These are phyloP conservation scores for Medicago truncatula DNA, from an alignment of 306 rosid genomes.

Conservation along the genomic window MtrunA17r5.0-ANR NC_053043.1:35286001-35286500, in stretches of 20 bases:
- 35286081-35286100: not conserved
- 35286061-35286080: not conserved
- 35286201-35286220: constrained; percentile 7
- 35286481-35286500: no score
- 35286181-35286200: constrained; percentile 1
- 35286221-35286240: constrained; percentile 13
- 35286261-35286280: not conserved
- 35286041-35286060: constrained; percentile 4
- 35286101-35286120: constrained; percentile 14
- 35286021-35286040: constrained; percentile 2
- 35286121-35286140: constrained; percentile 22
- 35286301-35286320: not conserved
- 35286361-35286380: not conserved
- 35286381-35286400: not conserved
- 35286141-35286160: constrained; percentile 19
- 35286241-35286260: not conserved
- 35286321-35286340: not conserved
- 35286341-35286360: not conserved
- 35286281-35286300: not conserved
- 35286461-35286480: not conserved
- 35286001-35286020: not conserved
- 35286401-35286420: no score
- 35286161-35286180: constrained; percentile 10
- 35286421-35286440: not conserved
- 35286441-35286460: not conserved